Evolutionary conservation across 208 protist species (phyloP), one percentile per base, ranked within the genome.

Genomic region (Acanthamoeba healyi): DNA sequence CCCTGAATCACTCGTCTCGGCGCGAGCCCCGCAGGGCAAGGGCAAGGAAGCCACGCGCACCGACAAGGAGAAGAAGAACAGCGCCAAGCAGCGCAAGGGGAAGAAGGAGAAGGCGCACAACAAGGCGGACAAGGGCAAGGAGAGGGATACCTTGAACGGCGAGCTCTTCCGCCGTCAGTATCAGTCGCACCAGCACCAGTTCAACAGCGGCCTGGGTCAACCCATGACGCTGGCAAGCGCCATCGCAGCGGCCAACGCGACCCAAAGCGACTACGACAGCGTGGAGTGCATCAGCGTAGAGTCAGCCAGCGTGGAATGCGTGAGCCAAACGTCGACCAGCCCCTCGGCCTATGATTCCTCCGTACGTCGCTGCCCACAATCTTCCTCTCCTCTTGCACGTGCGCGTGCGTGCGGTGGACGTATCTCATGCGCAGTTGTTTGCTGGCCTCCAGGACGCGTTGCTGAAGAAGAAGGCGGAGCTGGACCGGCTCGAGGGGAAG

Each of bases 1-100:
- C 38, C 67, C 67, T 22, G 34, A 79, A 10, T 29, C 38, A 29
- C 67, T 46, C 15, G 9, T 79, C 61, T 67, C n/a, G 65, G n/a
- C 36, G 10, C n/a, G 14, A 19, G 65, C 5, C 54, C 10, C 2
- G 17, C 54, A 74, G 42, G 38, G 38, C 72, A 82, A 82, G 72
- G 67, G 67, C 67, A 79, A 79, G 38, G 67, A 79, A 29, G 72
- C 63, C 63, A 72, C 72, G 72, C 72, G 40, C 29, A 38, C 38
- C 26, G 72, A 51, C 72, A 82, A 82, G 72, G 51, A 82, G 72
- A 44, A 82, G 42, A 24, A 82, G 24, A 82, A 51, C 24, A 34
- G 36, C 4, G 58, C 10, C 15, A 17, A 19, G 5, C 46, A 44
- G 72, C 12, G 72, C 12, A 51, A 82, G 40, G 40, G 51, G 40